Evolutionary conservation across 164 flowering plant species (phyloP).

Genomic region (Nymphaea colorata): DNA sequence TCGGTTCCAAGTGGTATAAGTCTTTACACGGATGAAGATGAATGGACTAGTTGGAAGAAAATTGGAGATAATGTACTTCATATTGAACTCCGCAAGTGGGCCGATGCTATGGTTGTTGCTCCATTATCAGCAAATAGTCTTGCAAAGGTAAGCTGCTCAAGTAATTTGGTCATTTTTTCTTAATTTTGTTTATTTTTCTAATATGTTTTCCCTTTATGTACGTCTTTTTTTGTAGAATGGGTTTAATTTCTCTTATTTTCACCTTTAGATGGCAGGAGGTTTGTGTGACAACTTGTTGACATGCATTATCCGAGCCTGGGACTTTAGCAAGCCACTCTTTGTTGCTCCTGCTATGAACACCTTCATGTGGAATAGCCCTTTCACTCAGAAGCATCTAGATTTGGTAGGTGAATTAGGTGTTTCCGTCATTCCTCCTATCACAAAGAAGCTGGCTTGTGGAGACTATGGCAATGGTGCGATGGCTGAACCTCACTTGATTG

Average conservation of each 20-base stretch:
- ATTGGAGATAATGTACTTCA: slow-evolving; percentile 40
- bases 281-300: slow-evolving; percentile 84
- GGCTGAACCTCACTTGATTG: slow-evolving; percentile 78
- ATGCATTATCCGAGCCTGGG: slow-evolving; percentile 90
- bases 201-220: background rate
- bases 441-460: slow-evolving; percentile 78
- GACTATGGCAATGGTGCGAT: slow-evolving; percentile 90
- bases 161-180: background rate
- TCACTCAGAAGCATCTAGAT: slow-evolving; percentile 69
- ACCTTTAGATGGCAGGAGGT: slow-evolving; percentile 69
- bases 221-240: background rate
- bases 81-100: slow-evolving; percentile 64
- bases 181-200: background rate
- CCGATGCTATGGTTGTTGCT: slow-evolving; percentile 67
- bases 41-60: slow-evolving; percentile 34
- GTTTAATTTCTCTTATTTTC: background rate
- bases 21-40: slow-evolving; percentile 33
- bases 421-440: slow-evolving; percentile 62
- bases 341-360: slow-evolving; percentile 97
- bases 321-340: slow-evolving; percentile 67
- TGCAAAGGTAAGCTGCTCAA: slow-evolving; percentile 44
- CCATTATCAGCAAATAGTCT: slow-evolving; percentile 72
- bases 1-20: slow-evolving; percentile 14
- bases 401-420: slow-evolving; percentile 60
- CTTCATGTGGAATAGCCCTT: slow-evolving; percentile 87